These are phyloP conservation scores for Microdochium paspali DNA, from an alignment of 2,329 filamentous ascomycete species.

Conservation along the genomic window DNA sequence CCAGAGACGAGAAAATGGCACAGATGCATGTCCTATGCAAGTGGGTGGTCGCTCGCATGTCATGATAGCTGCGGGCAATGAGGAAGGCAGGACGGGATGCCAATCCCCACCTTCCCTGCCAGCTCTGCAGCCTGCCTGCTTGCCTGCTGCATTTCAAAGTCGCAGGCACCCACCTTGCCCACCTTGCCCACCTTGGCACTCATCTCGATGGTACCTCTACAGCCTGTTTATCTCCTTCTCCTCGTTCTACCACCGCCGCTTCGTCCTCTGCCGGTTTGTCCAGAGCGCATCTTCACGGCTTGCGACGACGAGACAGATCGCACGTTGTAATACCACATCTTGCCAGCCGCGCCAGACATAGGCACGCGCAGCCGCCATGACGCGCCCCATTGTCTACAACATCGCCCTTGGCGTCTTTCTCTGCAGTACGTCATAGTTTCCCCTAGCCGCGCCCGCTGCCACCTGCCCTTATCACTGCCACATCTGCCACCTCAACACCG, in stretches of 20 bases:
- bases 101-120: background rate
- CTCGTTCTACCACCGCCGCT: conserved; percentile 1
- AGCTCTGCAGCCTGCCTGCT: background rate
- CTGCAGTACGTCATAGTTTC: conserved; percentile 26
- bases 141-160: background rate
- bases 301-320: background rate
- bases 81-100: background rate
- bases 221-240: background rate
- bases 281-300: background rate
- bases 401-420: conserved; percentile 29
- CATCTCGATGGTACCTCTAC: background rate
- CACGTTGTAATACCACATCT: background rate
- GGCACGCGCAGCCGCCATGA: conserved; percentile 23
- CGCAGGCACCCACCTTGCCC: too few relatives aligned
- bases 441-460: conserved; percentile 4
- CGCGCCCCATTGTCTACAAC: conserved; percentile 29
- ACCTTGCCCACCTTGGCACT: too few relatives aligned
- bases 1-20: too few relatives aligned
- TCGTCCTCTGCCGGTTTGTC: background rate
- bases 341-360: background rate
- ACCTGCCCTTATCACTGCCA: background rate
- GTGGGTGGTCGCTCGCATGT: too few relatives aligned
- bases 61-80: background rate
- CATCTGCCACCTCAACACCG: background rate
- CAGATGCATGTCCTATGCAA: too few relatives aligned